These are phyloP conservation scores for Suillus americanus DNA, from an alignment of 768 basidiomycete genomes.

Conservation along the genomic window DNA sequence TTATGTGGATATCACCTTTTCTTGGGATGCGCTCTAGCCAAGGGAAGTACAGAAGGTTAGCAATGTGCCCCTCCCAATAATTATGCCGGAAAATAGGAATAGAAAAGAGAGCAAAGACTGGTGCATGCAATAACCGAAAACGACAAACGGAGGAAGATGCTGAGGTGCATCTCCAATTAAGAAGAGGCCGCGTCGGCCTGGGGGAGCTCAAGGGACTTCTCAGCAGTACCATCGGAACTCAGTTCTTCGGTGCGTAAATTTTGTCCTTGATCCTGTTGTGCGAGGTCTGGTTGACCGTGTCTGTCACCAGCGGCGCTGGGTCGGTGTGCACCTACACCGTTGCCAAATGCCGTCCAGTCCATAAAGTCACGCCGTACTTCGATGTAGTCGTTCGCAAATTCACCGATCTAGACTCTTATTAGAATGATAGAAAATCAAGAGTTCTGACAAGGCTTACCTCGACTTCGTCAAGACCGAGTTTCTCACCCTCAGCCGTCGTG, in stretches of 20 bases:
- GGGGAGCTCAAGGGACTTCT: neutral
- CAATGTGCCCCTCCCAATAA: neutral
- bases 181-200: neutral
- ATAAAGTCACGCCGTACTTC: conserved; percentile 67
- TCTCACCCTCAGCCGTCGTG: conserved; percentile 55
- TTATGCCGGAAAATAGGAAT: neutral
- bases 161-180: neutral
- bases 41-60: neutral
- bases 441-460: conserved; percentile 45
- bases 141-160: neutral
- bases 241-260: conserved; percentile 13
- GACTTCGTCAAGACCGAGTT: conserved; percentile 66
- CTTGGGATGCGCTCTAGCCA: neutral
- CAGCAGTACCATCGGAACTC: neutral
- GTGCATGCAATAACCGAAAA: neutral
- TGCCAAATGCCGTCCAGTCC: conserved; percentile 42
- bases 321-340: conserved; percentile 9
- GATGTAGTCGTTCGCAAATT: conserved; percentile 69
- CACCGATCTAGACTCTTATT: conserved; percentile 49
- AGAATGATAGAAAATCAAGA: neutral
- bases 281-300: conserved; percentile 35
- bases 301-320: conserved; percentile 33
- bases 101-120: neutral
- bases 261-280: conserved; percentile 5
- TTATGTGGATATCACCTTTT: no score